A percentile compares a stretch with the other conserved stretches of the same genome.
phyloP scores from a whole-genome alignment of 345 rosid species.

The Viola odorata region DNA sequence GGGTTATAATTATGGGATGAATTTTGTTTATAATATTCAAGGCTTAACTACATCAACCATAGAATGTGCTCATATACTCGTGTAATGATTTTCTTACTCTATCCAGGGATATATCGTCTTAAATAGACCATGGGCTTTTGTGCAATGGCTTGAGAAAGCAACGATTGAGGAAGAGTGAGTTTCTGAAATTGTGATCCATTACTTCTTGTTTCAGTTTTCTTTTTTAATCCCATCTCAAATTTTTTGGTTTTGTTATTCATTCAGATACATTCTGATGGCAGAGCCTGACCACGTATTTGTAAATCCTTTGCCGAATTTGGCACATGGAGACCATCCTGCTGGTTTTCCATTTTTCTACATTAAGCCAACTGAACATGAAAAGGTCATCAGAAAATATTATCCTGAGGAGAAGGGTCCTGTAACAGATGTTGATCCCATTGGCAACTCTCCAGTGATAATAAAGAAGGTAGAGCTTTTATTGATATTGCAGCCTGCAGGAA shows the following conservation, averaged over 20 bases:
- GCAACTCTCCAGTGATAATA: conserved; percentile 77
- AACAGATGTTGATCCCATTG: conserved; percentile 59
- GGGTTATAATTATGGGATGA: no score
- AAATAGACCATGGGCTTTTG: conserved; percentile 99
- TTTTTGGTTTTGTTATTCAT: conserved; percentile 19
- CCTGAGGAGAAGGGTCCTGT: conserved; percentile 67
- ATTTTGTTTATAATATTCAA: no score
- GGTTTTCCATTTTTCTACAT: conserved; percentile 92
- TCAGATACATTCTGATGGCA: conserved; percentile 86
- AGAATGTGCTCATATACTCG: no score
- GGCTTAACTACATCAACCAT: no score
- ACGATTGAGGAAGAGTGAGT: conserved; percentile 89
- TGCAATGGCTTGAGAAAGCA: conserved; percentile 92
- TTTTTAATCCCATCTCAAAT: conserved; percentile 15
- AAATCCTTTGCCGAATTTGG: conserved; percentile 79
- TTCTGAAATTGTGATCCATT: not conserved
- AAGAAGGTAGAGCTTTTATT: conserved; percentile 40
- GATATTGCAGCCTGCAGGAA: not conserved
- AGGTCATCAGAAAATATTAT: conserved; percentile 55
- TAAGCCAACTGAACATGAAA: conserved; percentile 48
- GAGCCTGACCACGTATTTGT: conserved; percentile 91
- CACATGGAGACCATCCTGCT: conserved; percentile 60
- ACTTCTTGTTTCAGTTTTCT: not conserved
- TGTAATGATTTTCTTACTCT: no score
- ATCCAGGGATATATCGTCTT: conserved; percentile 71